Evolutionary conservation across 2,329 filamentous ascomycete genomes (phyloP), one percentile per base, ranked within the genome.

Genomic region (Coniella vitis): DNA sequence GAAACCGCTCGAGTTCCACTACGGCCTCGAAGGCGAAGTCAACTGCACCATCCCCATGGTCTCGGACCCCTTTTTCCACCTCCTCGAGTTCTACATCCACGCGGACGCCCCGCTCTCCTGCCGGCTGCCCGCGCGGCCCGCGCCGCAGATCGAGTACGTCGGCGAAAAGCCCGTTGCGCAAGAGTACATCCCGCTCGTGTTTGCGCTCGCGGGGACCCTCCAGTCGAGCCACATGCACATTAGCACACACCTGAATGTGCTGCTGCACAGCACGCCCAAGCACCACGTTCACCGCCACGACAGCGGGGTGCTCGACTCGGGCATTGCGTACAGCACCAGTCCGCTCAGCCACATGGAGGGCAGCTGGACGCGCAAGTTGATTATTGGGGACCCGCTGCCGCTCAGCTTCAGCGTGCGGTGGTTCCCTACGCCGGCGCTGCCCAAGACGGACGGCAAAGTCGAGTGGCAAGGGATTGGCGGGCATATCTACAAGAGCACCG

Each of bases 51-150:
- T 93, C 59, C 73, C 84, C 62, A 78, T 87, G 68, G 75, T 91
- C 59, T 76, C 78, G 60, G 87, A 91, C 64, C 79, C 85, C 36
- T 85, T 90, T 74, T 93, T 89, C 74, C 87, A 93, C 69, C 78
- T 91, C 45, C 84, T 91, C 71, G 87, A 97, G 71, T 97, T 96
- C 76, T 97, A 97, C 76, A 84, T 97, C 65, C 93, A 97, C 75
- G 90, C 86, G 71, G 93, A 98, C 69, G 90, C 90, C 16, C 93
- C 93, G 9, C 76, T 97, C 43, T 83, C 89, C 47, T 98, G 93
- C 68, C 90, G 93, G 45, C 80, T 97, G 13, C 89, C 91, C 22
- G 81, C 88, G 0, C 83, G 85, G 7, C 91, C 91, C 0, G 63
- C 75, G 12, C 68, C 71, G 7, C 72, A 78, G 55, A 66, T 79